Conservation (phyloP, 805 yeast species). For the Sugiyamaella americana region DNA sequence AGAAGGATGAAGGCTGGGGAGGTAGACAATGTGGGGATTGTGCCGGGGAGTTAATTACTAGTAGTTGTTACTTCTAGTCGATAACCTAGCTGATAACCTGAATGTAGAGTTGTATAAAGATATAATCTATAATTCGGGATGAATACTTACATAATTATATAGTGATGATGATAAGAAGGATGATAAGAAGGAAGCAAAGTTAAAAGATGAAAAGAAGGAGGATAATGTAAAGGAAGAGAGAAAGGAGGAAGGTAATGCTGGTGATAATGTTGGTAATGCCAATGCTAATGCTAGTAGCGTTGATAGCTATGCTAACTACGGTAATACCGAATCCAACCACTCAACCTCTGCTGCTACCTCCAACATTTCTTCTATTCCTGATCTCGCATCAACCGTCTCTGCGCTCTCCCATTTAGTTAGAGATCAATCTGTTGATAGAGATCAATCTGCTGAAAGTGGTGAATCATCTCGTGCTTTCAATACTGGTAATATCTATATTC, state of each 20-base stretch:
- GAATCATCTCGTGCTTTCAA: constrained; percentile 29
- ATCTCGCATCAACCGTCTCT: constrained; percentile 20
- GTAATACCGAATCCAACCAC: constrained; percentile 8
- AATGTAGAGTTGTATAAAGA: too few relatives aligned
- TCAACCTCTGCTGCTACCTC: constrained; percentile 7
- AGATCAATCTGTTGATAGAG: not conserved
- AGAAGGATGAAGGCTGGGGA: too few relatives aligned
- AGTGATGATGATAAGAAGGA: constrained; percentile 28
- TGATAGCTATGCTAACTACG: constrained; percentile 6
- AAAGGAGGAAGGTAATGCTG: constrained; percentile 7
- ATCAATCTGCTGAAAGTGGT: constrained; percentile 15
- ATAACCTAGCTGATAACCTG: too few relatives aligned
- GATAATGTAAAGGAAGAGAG: not conserved
- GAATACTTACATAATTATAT: constrained; percentile 19
- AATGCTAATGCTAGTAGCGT: constrained; percentile 8
- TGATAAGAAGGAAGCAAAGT: constrained; percentile 28
- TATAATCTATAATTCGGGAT: too few relatives aligned
- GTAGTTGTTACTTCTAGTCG: too few relatives aligned
- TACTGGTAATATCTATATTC: constrained; percentile 42
- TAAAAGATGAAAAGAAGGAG: constrained; percentile 3
- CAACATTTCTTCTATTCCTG: constrained; percentile 17
- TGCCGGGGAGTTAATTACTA: too few relatives aligned
- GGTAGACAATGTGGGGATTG: too few relatives aligned
- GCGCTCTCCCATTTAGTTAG: constrained; percentile 13
- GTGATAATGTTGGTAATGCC: too few relatives aligned